Evolutionary conservation across 805 yeast genomes (phyloP).

Genomic region (Blastobotrys parvus): DNA sequence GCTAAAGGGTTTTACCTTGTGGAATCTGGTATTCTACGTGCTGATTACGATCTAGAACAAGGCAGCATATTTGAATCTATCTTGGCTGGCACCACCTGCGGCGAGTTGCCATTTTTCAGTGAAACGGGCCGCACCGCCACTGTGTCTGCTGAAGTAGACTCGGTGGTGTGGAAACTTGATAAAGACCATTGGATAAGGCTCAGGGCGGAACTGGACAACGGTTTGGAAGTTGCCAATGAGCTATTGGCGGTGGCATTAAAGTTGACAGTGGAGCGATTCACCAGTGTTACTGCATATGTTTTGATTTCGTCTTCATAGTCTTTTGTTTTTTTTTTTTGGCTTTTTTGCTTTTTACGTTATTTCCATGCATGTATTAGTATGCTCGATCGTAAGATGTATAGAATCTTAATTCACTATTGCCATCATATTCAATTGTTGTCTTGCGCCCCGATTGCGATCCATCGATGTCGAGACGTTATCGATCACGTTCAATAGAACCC

Average conservation of each 20-base stretch:
- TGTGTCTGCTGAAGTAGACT: constrained; percentile 50
- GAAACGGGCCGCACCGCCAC: constrained; percentile 36
- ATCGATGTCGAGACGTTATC: no score
- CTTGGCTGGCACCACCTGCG: constrained; percentile 68
- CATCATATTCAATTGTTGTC: no score
- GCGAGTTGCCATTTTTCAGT: constrained; percentile 42
- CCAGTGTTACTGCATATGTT: constrained; percentile 67
- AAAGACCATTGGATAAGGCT: constrained; percentile 38
- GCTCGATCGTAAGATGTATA: not conserved
- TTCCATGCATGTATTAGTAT: no score
- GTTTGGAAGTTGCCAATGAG: constrained; percentile 53
- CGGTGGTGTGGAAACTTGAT: constrained; percentile 63
- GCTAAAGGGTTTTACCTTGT: constrained; percentile 54
- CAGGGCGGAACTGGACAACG: constrained; percentile 31
- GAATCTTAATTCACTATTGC: no score
- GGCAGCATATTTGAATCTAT: constrained; percentile 40
- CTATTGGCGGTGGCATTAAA: constrained; percentile 52
- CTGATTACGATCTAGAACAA: constrained; percentile 45
- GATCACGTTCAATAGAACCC: no score
- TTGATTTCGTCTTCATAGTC: constrained; percentile 38
- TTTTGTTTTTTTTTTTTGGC: not conserved
- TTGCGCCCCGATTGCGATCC: no score
- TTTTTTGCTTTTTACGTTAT: no score
- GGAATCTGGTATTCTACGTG: constrained; percentile 46
- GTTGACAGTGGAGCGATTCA: constrained; percentile 62